Base-by-base conservation (phyloP, 164 flowering plant species). In the Tinospora cordifolia region DNA sequence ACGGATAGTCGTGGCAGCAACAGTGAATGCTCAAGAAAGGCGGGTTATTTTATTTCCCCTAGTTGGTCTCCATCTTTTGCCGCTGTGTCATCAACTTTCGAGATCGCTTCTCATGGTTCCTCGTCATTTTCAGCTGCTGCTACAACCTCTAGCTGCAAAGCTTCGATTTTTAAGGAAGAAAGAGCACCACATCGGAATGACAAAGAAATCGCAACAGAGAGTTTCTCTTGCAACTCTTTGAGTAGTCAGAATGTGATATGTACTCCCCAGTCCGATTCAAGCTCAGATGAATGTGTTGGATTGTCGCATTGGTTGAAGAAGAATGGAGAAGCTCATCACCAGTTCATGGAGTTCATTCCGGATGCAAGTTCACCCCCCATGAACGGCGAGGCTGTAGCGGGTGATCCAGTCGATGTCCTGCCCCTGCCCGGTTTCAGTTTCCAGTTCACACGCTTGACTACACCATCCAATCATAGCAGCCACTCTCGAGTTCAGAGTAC, bases 191-290 rank as follows among this genome's bases (percentile, higher is more conserved):
- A 49, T 7, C 46, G 44, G 12, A 66, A 46, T 26, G 49, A n/a
- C n/a, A n/a, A 76, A 65, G 9, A 34, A 72, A 49, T 67, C 12
- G 69, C 62, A 10, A 66, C 63, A 4, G 83, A 78, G 60, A 73
- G 47, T 66, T 63, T 78, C 22, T 87, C 87, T 6, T 30, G 66
- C 34, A 83, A 72, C 39, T 81, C 89, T 13, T 68, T 82, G 71
- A 83, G 85, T 41, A 82, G 87, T 82, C 83, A 79, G 25, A 93
- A 90, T 79, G 79, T 86, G 6, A 79, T 88, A 62, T 83, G 79
- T 60, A 93, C 93, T 17, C 98, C 98, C 6, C 70, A 82, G 21
- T 88, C 96, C 15, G 80, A 86, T 75, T 84, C 85, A 62, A 81
- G 83, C 67, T 77, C 82, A 3, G 84, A 76, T 22, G 77, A 67